Evolutionary conservation across 2,329 filamentous ascomycete genomes (phyloP).

Genomic region (Curvularia lunata): DNA sequence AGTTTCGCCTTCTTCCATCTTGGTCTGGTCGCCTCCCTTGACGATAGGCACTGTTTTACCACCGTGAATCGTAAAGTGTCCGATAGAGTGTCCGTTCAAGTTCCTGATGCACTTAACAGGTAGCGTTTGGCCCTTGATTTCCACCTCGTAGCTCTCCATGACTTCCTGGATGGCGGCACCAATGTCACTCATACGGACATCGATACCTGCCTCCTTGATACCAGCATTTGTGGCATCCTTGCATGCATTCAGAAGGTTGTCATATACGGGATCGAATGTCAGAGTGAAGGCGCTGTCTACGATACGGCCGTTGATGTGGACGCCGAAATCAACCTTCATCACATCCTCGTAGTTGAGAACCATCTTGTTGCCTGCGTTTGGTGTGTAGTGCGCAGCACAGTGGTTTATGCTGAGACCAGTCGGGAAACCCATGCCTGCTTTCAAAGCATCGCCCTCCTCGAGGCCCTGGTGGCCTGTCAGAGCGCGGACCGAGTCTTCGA

Average conservation of each 20-base stretch:
- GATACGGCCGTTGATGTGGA: conserved; percentile 73
- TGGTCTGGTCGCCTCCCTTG: conserved; percentile 83
- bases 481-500: conserved; percentile 80
- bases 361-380: conserved; percentile 85
- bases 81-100: conserved; percentile 87
- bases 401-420: conserved; percentile 84
- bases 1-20: conserved; percentile 97
- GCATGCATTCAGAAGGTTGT: conserved; percentile 69
- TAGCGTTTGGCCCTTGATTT: conserved; percentile 77
- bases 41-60: conserved; percentile 94
- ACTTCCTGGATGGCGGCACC: conserved; percentile 84
- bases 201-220: conserved; percentile 87
- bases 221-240: conserved; percentile 76
- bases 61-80: conserved; percentile 88
- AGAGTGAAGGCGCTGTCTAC: conserved; percentile 75
- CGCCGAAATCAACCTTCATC: conserved; percentile 76
- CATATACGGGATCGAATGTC: conserved; percentile 71
- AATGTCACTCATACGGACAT: conserved; percentile 86
- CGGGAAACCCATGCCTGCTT: conserved; percentile 85
- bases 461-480: conserved; percentile 78
- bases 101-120: conserved; percentile 87
- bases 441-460: conserved; percentile 77
- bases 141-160: conserved; percentile 92
- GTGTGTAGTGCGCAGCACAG: conserved; percentile 84
- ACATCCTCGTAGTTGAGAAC: conserved; percentile 70